These are phyloP conservation scores for Phytophthora fragariaefolia DNA, from an alignment of 352 stramenopile species.

Conservation along the genomic window DNA sequence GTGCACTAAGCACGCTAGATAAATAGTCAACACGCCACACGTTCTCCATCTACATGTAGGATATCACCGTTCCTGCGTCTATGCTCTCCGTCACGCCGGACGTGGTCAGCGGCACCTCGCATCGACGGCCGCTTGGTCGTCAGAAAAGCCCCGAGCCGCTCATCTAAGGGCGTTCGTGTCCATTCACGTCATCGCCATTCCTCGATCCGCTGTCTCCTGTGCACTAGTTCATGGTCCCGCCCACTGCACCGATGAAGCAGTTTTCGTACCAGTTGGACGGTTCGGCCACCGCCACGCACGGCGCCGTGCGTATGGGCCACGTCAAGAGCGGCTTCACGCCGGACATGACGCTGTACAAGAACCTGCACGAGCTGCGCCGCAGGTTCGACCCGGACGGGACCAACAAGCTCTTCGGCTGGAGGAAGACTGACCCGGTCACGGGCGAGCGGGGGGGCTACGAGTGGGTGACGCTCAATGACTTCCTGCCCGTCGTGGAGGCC, in stretches of 20 bases:
- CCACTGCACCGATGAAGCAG: constrained; percentile 21
- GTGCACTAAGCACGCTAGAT: background rate
- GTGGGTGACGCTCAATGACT: constrained; percentile 70
- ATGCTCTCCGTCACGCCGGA: too few relatives aligned
- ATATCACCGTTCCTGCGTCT: too few relatives aligned
- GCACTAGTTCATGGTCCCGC: background rate
- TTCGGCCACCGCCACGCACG: constrained; percentile 35
- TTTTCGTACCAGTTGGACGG: constrained; percentile 36
- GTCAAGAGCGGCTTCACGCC: constrained; percentile 39
- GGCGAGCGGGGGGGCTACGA: constrained; percentile 49
- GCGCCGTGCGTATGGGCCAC: constrained; percentile 32
- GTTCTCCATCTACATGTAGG: too few relatives aligned
- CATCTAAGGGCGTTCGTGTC: too few relatives aligned
- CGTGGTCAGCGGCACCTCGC: too few relatives aligned
- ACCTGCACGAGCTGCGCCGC: constrained; percentile 46
- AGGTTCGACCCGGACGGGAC: constrained; percentile 55
- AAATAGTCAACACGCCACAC: too few relatives aligned
- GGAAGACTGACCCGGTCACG: constrained; percentile 45
- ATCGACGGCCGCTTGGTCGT: too few relatives aligned
- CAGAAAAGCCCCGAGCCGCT: too few relatives aligned
- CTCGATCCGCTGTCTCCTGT: background rate
- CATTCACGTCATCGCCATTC: too few relatives aligned
- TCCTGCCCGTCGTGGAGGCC: constrained; percentile 55
- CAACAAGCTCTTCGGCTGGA: constrained; percentile 64
- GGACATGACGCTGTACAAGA: constrained; percentile 58